Base-by-base conservation (phyloP, 108 stramenopile genomes). In the Skeletonema grethae region DNA sequence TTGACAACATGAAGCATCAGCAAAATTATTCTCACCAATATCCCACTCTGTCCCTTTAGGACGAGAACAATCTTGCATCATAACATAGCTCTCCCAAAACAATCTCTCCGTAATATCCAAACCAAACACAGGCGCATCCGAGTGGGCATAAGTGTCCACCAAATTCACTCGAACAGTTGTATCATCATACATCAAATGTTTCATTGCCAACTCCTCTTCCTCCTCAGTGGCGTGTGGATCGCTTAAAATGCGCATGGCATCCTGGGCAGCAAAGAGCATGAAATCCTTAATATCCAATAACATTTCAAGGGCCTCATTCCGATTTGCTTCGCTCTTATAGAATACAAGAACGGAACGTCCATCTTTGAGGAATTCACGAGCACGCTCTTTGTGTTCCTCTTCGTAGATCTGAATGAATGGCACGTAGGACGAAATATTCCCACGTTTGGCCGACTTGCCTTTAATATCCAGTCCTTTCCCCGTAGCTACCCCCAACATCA, bases 401-500 rank as follows among this genome's bases (percentile, higher is more conserved):
- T 84, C 75, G 35, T 82, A 72, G 30, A 91, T 87, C 68, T 91
- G 90, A 31, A 91, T 57, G 72, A 86, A 91, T 5, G 90, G 90
- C 10, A 91, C 86, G 57, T 84, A 86, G 25, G 76, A 87, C 5
- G 76, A 78, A 31, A 90, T 60, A 30, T 68, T 78, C 20, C 90
- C 90, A 20, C 60, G 35, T 43, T 87, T 87, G 61, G 90, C 90
- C n/a, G 76, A 79, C 73, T 91, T 91, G 18, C 90, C 90, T 53
- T 91, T 91, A 60, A 91, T 87, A 46, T 91, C 88, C 57, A 91
- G 69, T 31, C 90, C 88, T 64, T 91, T 91, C n/a, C 90, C 90
- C 9, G 84, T 81, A 2, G 79, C 90, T 9, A 62, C 57, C 3
- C 90, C 88, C 20, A 76, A 57, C 86, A 91, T 88, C 90, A 91